Percentiles rank a stretch among this genome's conserved stretches.
Conservation (phyloP, 306 rosid genomes). For the Fragaria vesca region DNA sequence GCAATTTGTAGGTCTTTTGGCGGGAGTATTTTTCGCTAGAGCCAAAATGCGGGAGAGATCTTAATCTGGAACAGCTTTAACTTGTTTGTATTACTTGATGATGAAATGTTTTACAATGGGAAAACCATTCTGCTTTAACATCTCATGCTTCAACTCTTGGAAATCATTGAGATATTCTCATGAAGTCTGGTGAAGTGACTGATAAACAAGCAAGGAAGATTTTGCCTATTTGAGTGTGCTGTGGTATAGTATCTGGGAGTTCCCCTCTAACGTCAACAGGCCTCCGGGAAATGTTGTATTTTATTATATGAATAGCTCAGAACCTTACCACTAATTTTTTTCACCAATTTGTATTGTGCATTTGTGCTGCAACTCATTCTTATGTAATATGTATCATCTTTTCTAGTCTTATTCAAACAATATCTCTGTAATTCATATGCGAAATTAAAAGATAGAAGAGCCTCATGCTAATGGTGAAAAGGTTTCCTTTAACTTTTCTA, state of each 20-base stretch:
- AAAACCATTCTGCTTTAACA: slow-evolving; percentile 20
- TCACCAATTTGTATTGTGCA: not conserved
- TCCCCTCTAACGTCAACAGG: slow-evolving; percentile 16
- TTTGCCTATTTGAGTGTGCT: slow-evolving; percentile 10
- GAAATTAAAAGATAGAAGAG: not conserved
- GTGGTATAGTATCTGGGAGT: not conserved
- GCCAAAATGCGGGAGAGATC: slow-evolving; percentile 88
- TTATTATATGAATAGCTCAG: slow-evolving; percentile 1
- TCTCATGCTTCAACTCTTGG: slow-evolving; percentile 1
- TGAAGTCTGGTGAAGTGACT: not conserved
- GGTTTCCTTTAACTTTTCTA: too few species aligned
- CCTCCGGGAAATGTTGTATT: slow-evolving; percentile 11
- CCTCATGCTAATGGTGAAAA: too few species aligned
- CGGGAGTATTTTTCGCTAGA: slow-evolving; percentile 91
- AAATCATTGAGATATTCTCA: not conserved
- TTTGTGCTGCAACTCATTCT: slow-evolving; percentile 7
- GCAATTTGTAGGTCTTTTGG: slow-evolving; percentile 74
- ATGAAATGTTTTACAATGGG: slow-evolving; percentile 3
- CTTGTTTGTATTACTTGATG: not conserved
- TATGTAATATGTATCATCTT: slow-evolving; percentile 17
- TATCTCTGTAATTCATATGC: not conserved
- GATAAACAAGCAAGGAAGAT: not conserved
- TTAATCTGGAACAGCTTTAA: slow-evolving; percentile 33
- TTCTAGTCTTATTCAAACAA: not conserved
- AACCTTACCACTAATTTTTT: not conserved